Percentiles rank a stretch among this genome's conserved stretches.
Conservation (phyloP, 768 basidiomycete species). For the Butyriboletus loyo region DNA sequence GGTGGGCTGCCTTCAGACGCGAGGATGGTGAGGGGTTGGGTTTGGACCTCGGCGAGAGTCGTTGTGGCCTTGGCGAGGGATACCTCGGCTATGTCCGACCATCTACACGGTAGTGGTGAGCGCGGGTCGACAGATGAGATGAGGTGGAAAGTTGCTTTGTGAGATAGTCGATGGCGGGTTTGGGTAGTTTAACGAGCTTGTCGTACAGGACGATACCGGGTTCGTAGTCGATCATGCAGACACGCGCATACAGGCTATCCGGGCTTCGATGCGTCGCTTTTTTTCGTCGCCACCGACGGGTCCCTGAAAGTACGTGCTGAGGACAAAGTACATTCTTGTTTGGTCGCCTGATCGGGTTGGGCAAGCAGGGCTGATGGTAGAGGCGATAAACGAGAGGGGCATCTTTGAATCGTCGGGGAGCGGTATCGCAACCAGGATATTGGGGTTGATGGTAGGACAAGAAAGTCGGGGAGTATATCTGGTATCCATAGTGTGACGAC, state of each 20-base stretch:
- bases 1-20: slow-evolving; percentile 49
- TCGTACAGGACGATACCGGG: slow-evolving; percentile 79
- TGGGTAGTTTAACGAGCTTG: slow-evolving; percentile 82
- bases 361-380: slow-evolving; percentile 87
- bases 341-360: slow-evolving; percentile 90
- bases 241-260: slow-evolving; percentile 50
- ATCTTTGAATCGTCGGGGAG: slow-evolving; percentile 32
- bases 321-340: slow-evolving; percentile 78
- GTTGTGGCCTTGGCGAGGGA: slow-evolving; percentile 71
- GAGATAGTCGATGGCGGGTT: slow-evolving; percentile 87
- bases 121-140: no score
- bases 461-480: slow-evolving; percentile 73
- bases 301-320: slow-evolving; percentile 76
- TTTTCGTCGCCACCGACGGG: slow-evolving; percentile 81
- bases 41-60: slow-evolving; percentile 76
- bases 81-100: slow-evolving; percentile 89
- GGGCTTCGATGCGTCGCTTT: slow-evolving; percentile 53
- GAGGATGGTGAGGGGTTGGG: slow-evolving; percentile 60
- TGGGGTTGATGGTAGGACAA: slow-evolving; percentile 68
- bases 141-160: slow-evolving; percentile 56
- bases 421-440: slow-evolving; percentile 50
- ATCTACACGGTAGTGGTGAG: slow-evolving; percentile 42
- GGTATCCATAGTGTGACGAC: slow-evolving; percentile 83
- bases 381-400: slow-evolving; percentile 63
- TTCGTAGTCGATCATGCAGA: slow-evolving; percentile 78